phyloP scores from a whole-genome alignment of 148 eudicot species.

The Amaranthus palmeri region DNA sequence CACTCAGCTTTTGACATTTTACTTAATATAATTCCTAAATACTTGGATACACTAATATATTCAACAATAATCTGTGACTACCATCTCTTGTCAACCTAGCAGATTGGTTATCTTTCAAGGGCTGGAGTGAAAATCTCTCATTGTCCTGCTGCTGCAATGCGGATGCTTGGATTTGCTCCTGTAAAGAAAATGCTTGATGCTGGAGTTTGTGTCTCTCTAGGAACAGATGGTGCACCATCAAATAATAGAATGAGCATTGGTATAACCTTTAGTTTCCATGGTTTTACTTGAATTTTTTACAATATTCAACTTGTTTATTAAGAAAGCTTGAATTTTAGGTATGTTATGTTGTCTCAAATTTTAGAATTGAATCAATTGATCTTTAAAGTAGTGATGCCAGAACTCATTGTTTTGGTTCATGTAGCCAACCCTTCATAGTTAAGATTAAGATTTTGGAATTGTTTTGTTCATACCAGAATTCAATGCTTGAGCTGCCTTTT shows the following conservation, averaged over 20 bases:
- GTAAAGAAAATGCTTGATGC: constrained; percentile 72
- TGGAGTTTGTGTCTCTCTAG: constrained; percentile 84
- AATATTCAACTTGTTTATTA: background rate
- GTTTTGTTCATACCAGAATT: background rate
- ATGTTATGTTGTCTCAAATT: background rate
- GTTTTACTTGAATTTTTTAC: background rate
- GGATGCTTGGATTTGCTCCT: constrained; percentile 96
- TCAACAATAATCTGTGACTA: background rate
- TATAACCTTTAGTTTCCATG: constrained; percentile 21
- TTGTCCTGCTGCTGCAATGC: constrained; percentile 98
- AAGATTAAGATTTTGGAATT: background rate
- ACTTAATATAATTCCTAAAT: too few relatives aligned
- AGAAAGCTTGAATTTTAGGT: background rate
- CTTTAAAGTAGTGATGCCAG: background rate
- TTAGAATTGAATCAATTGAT: too few relatives aligned
- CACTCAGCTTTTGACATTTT: too few relatives aligned
- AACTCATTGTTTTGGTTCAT: background rate
- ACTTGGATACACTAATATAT: too few relatives aligned
- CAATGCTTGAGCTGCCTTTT: background rate
- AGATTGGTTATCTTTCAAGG: constrained; percentile 63
- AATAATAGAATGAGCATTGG: constrained; percentile 98
- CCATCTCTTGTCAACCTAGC: constrained; percentile 16
- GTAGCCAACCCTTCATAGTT: background rate
- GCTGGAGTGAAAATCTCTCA: constrained; percentile 88
- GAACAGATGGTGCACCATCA: constrained; percentile 95